Percentiles rank a stretch among this genome's conserved stretches.
These are phyloP conservation scores for Bipolaris victoriae DNA, from an alignment of 2,329 filamentous ascomycete species.

Conservation along the genomic window DNA sequence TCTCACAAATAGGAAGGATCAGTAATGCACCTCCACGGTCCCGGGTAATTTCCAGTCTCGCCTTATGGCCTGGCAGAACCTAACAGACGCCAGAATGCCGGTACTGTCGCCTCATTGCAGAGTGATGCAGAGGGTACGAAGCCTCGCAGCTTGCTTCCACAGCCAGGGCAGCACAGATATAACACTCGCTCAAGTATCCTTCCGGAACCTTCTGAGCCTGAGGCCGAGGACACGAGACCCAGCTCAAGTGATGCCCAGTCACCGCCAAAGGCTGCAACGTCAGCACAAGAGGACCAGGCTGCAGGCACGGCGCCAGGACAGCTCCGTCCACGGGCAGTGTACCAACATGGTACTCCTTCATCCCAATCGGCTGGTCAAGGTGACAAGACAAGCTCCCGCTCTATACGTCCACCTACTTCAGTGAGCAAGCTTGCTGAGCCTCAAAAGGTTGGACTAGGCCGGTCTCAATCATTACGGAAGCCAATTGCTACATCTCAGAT, in stretches of 20 bases:
- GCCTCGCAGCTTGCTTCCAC: slow-evolving; percentile 42
- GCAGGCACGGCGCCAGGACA: slow-evolving; percentile 18
- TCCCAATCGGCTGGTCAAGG: slow-evolving; percentile 11
- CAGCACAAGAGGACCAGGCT: slow-evolving; percentile 1
- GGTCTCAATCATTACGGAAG: slow-evolving; percentile 42
- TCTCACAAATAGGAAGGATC: slow-evolving; percentile 18
- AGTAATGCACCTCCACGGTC: slow-evolving; percentile 16
- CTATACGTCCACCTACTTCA: slow-evolving; percentile 28
- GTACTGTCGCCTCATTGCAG: slow-evolving; percentile 9
- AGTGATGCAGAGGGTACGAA: slow-evolving; percentile 18
- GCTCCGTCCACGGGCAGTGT: slow-evolving; percentile 40
- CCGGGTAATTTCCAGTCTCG: slow-evolving; percentile 9
- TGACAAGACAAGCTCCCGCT: slow-evolving; percentile 15
- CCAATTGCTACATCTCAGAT: slow-evolving; percentile 28
- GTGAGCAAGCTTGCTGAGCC: slow-evolving; percentile 28
- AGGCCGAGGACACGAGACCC: neutral
- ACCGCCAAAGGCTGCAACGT: neutral
- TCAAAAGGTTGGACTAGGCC: slow-evolving; percentile 25
- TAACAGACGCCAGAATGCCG: slow-evolving; percentile 14
- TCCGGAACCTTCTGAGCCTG: slow-evolving; percentile 7
- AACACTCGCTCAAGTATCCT: slow-evolving; percentile 18
- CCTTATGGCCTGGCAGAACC: neutral
- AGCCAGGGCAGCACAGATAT: slow-evolving; percentile 37
- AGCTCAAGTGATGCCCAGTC: neutral
- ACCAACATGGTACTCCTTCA: slow-evolving; percentile 29